Base-by-base conservation (phyloP, 192 early-diverging fungal species). In the Linnemannia exigua region DNA sequence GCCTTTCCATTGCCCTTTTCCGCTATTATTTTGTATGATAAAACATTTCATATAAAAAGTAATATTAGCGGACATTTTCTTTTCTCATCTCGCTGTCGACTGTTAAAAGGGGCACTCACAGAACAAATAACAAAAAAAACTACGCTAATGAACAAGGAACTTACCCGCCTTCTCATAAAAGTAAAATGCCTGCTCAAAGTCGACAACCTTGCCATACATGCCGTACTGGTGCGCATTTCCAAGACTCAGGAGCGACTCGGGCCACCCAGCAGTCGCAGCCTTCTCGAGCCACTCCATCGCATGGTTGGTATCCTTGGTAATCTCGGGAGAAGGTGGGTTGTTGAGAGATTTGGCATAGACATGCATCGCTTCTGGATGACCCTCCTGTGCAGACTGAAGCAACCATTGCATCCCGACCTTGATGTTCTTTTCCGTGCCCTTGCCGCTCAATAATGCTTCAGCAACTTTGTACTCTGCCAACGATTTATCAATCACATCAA, bases 401-500 rank as follows among this genome's bases (percentile, higher is more conserved):
- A 86, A 52, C 84, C 84, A 86, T 54, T 82, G 79, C 52, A 88
- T 66, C 0, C 89, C 91, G 48, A 87, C 72, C 46, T 77, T 69
- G n/a, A 77, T 68, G 37, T 90, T 89, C 50, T 73, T 46, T 44
- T 82, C 79, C 17, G 89, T 88, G 20, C 91, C 91, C 11, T 78
- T 73, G n/a, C 91, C 91, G 37, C 80, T 72, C 50, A 88, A 44
- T 70, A 87, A 79, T 76, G 91, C 93, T 58, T 93, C 92, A 33
- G 92, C 93, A 4, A 95, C 89, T 37, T 92, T 94, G 83, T 92
- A 92, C 76, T 92, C 77, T 15, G 92, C 94, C 87, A 90, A 90
- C 22, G 92, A 87, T 85, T 79, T 79, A 70, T 86, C 84, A 68
- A 86, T 86, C 25, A 86, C 75, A 51, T 86, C 84, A 77, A 86